phyloP scores from a whole-genome alignment of 768 basidiomycete species.

The Phylloporus sp. region DNA sequence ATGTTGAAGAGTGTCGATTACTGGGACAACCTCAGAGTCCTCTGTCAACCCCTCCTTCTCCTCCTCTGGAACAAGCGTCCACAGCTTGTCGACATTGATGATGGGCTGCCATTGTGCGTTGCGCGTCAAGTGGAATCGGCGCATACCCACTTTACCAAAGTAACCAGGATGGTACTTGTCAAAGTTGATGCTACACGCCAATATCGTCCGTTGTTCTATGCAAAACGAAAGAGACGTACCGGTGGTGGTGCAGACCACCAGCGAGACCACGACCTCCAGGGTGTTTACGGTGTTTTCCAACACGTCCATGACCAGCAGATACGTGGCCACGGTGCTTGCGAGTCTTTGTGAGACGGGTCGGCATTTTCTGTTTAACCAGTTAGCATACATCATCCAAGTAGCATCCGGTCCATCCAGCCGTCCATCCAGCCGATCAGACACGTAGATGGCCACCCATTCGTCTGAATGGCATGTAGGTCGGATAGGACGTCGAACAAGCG shows the following conservation, averaged over 20 bases:
- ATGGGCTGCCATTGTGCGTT: conserved; percentile 90
- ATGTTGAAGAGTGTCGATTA: conserved; percentile 80
- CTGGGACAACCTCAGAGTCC: conserved; percentile 82
- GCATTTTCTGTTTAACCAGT: conserved; percentile 60
- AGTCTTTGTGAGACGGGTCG: conserved; percentile 94
- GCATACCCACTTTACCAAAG: conserved; percentile 99
- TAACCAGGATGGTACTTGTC: conserved; percentile 99
- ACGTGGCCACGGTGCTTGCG: conserved; percentile 99
- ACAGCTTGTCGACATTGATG: conserved; percentile 98
- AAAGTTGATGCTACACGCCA: conserved; percentile 74
- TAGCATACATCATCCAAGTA: conserved; percentile 31
- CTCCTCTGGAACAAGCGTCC: conserved; percentile 83
- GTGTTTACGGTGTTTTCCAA: conserved; percentile 99
- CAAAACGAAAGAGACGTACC: conserved; percentile 47
- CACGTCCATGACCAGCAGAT: conserved; percentile 99
- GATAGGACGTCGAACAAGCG: conserved; percentile 18
- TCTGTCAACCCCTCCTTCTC: conserved; percentile 77
- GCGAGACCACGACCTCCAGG: conserved; percentile 99
- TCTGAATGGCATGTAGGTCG: conserved; percentile 13
- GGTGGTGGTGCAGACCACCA: conserved; percentile 99
- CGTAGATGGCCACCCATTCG: conserved; percentile 10
- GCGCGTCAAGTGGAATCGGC: conserved; percentile 92
- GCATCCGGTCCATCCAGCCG: conserved; percentile 48
- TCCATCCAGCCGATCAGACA: conserved; percentile 30
- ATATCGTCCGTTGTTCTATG: not conserved